Evolutionary conservation across 2,329 filamentous ascomycete genomes (phyloP), one percentile per base, ranked within the genome.

Genomic region (Aspergillus sp.): DNA sequence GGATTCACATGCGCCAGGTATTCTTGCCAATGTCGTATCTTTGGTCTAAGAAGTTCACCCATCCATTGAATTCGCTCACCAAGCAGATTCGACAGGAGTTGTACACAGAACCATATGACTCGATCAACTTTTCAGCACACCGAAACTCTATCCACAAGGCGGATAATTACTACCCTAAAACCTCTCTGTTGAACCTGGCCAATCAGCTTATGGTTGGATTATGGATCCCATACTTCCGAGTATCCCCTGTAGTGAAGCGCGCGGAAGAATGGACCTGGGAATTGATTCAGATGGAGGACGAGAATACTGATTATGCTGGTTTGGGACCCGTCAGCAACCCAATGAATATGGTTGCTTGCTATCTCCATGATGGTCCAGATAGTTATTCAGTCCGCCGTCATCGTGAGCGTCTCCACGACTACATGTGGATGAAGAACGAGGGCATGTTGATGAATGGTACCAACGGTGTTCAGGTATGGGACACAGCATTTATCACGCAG

Each of bases 1-100:
- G 90, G 91, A 88, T 97, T 58, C 93, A 98, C 58, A 96, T 96
- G 67, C 88, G 93, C n/a, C 83, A 87, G 67, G 90, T 98, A n/a
- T 95, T 91, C 59, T 65, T 95, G 39, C 86, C 90, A 5, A 96
- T 97, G 89, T 83, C 86, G 1, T 96, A 86, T 60, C 67, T 97
- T 34, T 95, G 86, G 73, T 95, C 90, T 0, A 89, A 86, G 71
- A 77, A 77, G 50, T 96, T 88, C 82, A 78, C 76, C 27, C 86
- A 85, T 52, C 86, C 88, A 11, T 76, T 86, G 53, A 91, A 87
- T 33, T 79, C 85, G 4, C 64, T 95, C 2, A 87, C 86, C 40
- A 78, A 79, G 19, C 79, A 81, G 43, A 67, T 98, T 33, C 82
- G 85, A 19, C 73, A 90, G 47, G 93, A 98, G 66, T 65, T 98